A percentile compares a stretch with the other conserved stretches of the same genome.
Evolutionary conservation across 73 alveolate genomes (phyloP).

Genomic region (Paramecium primaurelia): DNA sequence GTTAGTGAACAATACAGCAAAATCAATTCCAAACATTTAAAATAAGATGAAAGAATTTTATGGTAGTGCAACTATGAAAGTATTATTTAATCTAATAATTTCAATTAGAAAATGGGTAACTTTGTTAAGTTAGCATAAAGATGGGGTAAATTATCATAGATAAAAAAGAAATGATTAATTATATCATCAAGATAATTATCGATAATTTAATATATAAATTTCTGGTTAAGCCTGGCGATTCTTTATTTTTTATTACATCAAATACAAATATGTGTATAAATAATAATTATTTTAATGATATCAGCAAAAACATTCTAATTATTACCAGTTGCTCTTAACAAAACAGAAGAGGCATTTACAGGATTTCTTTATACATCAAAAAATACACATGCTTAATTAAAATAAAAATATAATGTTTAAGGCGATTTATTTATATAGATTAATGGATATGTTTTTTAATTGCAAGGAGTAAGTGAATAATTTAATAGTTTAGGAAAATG

Average conservation of each 20-base stretch:
- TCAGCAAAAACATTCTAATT: background rate
- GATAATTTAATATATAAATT: background rate
- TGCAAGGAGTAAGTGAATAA: background rate
- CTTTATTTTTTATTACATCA: background rate
- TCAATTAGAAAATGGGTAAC: constrained; percentile 14
- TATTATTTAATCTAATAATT: background rate
- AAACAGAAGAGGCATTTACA: constrained; percentile 38
- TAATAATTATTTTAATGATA: background rate
- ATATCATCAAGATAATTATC: background rate
- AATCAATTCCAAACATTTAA: constrained; percentile 77
- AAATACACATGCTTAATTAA: background rate
- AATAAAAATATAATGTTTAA: background rate
- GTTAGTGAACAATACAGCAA: constrained; percentile 84
- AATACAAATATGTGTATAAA: background rate
- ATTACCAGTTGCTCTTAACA: background rate
- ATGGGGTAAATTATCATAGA: constrained; percentile 33
- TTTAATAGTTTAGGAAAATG: background rate
- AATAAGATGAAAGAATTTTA: constrained; percentile 77
- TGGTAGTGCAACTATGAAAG: constrained; percentile 52
- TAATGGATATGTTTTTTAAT: constrained; percentile 5
- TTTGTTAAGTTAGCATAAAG: constrained; percentile 4
- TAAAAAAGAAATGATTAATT: background rate
- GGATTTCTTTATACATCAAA: background rate
- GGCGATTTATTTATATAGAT: background rate
- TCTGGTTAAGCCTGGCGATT: background rate